Conservation (phyloP, 441 rosid genomes). For the Lagerstroemia fauriei region DNA sequence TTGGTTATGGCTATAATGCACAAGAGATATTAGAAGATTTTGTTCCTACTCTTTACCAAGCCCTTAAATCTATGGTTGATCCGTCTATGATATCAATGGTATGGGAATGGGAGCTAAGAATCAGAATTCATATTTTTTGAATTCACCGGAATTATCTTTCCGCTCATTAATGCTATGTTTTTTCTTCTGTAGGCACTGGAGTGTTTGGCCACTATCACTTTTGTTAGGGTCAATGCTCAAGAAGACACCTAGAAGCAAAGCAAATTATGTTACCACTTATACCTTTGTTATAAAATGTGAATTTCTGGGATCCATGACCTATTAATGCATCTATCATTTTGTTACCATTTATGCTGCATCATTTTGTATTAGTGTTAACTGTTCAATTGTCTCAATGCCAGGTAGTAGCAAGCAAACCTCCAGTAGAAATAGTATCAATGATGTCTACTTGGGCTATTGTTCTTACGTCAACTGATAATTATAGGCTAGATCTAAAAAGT, state of each 20-base stretch:
- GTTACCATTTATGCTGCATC: background rate
- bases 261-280: slow-evolving; percentile 55
- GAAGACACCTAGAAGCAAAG: slow-evolving; percentile 79
- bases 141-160: background rate
- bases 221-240: slow-evolving; percentile 70
- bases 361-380: background rate
- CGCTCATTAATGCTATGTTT: slow-evolving; percentile 14
- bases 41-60: slow-evolving; percentile 58
- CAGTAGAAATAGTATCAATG: slow-evolving; percentile 59
- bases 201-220: slow-evolving; percentile 76
- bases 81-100: slow-evolving; percentile 59
- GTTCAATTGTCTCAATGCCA: slow-evolving; percentile 25
- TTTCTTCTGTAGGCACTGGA: slow-evolving; percentile 56
- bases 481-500: slow-evolving; percentile 56
- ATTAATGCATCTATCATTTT: background rate
- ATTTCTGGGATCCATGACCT: background rate
- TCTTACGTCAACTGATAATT: slow-evolving; percentile 61
- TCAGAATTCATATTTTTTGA: background rate
- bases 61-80: slow-evolving; percentile 64
- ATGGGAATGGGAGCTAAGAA: slow-evolving; percentile 16
- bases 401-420: slow-evolving; percentile 70
- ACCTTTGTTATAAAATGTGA: background rate
- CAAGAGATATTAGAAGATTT: slow-evolving; percentile 73
- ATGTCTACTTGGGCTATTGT: slow-evolving; percentile 95
- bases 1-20: slow-evolving; percentile 67